Conservation (phyloP, 108 stramenopile genomes). For the Skeletonema potamos region DNA sequence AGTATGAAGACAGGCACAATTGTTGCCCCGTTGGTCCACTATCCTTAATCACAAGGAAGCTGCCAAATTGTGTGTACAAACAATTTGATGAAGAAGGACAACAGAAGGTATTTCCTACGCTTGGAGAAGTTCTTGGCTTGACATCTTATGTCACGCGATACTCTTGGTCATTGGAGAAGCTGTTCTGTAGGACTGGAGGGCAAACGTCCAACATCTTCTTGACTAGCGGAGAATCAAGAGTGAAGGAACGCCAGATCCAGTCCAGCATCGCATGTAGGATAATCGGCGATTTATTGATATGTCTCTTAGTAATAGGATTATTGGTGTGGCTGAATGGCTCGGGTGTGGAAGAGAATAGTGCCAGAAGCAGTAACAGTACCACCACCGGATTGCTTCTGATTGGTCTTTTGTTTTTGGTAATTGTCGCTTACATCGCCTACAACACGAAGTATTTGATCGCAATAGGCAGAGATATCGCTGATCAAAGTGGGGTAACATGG, state of each 20-base stretch:
- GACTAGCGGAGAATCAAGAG: conserved; percentile 23
- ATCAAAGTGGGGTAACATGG: conserved; percentile 1
- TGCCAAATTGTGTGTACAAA: conserved; percentile 7
- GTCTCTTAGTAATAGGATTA: conserved; percentile 17
- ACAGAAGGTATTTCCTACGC: conserved; percentile 12
- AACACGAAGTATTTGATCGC: conserved; percentile 8
- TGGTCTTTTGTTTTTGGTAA: not conserved
- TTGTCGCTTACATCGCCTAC: not conserved
- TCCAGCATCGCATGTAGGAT: conserved; percentile 33
- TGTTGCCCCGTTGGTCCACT: not conserved
- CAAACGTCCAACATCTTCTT: conserved; percentile 14
- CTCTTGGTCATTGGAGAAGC: conserved; percentile 41
- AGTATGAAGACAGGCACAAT: not conserved
- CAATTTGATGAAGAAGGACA: conserved; percentile 1
- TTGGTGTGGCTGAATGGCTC: conserved; percentile 32
- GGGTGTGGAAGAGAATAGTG: too few species aligned
- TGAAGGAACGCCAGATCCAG: conserved; percentile 23
- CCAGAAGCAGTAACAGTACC: conserved; percentile 7
- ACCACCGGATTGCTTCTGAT: conserved; percentile 1
- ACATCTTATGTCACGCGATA: conserved; percentile 28
- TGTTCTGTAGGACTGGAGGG: conserved; percentile 23
- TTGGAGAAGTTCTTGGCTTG: conserved; percentile 26
- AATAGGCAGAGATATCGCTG: conserved; percentile 7
- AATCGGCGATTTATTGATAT: conserved; percentile 18
- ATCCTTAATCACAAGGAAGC: not conserved